These are phyloP conservation scores for Apophysomyces variabilis DNA, from an alignment of 371 early-diverging fungal species.

Conservation along the genomic window DNA sequence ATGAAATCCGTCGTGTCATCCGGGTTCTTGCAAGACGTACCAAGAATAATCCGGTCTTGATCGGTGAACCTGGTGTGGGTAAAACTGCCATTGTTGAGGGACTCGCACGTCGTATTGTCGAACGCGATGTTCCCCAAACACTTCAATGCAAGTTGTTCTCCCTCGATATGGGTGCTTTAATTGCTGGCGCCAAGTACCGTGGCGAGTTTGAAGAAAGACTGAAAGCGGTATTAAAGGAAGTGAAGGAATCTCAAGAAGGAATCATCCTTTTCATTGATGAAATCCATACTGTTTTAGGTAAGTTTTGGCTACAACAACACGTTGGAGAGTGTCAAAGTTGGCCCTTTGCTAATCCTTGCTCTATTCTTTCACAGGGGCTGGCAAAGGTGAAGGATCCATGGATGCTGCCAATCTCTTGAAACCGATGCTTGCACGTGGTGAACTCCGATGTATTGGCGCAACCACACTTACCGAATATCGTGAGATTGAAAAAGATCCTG, in stretches of 20 bases:
- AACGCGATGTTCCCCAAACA: slow-evolving; percentile 91
- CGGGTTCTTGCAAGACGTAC: slow-evolving; percentile 83
- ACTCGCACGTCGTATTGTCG: slow-evolving; percentile 95
- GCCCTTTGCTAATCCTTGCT: no score
- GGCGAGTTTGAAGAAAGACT: slow-evolving; percentile 99
- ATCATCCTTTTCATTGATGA: slow-evolving; percentile 99
- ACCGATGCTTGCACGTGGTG: slow-evolving; percentile 87
- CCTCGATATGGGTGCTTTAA: slow-evolving; percentile 95
- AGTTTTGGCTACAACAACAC: neutral
- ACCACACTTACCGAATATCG: slow-evolving; percentile 91
- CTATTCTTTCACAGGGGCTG: slow-evolving; percentile 57
- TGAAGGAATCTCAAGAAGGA: slow-evolving; percentile 86
- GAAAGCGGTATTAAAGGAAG: slow-evolving; percentile 96
- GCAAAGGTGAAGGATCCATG: slow-evolving; percentile 91
- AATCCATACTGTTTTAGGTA: slow-evolving; percentile 90
- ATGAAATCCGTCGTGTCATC: slow-evolving; percentile 83
- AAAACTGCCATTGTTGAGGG: slow-evolving; percentile 98
- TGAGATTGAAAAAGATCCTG: slow-evolving; percentile 86
- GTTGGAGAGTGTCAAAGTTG: no score
- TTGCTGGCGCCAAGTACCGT: slow-evolving; percentile 89
- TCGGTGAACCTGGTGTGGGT: slow-evolving; percentile 94
- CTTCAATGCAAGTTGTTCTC: slow-evolving; percentile 88
- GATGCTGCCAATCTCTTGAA: slow-evolving; percentile 95
- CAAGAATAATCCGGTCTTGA: slow-evolving; percentile 91
- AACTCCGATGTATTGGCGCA: slow-evolving; percentile 88